These are phyloP conservation scores for Sedum album DNA, from an alignment of 164 flowering plant species.

Conservation along the genomic window DNA sequence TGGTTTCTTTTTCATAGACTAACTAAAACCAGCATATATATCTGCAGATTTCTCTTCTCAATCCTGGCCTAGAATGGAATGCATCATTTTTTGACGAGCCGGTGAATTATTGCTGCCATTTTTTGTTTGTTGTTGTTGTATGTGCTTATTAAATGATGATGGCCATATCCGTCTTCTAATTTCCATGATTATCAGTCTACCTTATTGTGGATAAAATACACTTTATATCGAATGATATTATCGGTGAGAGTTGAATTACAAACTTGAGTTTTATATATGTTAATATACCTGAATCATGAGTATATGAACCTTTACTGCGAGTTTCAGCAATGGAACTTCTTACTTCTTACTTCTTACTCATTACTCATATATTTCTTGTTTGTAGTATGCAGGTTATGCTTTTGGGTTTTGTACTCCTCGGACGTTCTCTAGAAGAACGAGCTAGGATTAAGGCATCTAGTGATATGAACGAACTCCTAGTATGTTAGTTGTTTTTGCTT, in stretches of 20 bases:
- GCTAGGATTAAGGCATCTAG: conserved; percentile 87
- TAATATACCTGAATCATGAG: background rate
- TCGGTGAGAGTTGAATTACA: background rate
- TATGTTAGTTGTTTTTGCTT: conserved; percentile 26
- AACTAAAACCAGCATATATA: conserved; percentile 2
- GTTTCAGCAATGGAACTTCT: background rate
- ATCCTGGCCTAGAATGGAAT: conserved; percentile 85
- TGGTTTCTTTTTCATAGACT: background rate
- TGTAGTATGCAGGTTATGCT: conserved; percentile 98
- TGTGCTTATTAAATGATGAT: background rate
- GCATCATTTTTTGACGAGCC: conserved; percentile 96
- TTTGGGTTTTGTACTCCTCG: conserved; percentile 95
- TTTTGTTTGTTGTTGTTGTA: background rate
- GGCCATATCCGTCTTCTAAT: background rate
- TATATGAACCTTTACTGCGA: background rate
- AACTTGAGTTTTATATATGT: background rate
- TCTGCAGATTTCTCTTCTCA: conserved; percentile 68
- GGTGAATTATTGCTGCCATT: conserved; percentile 44
- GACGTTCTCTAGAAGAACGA: conserved; percentile 89
- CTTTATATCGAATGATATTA: too few relatives aligned
- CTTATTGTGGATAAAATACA: too few relatives aligned
- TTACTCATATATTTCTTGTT: conserved; percentile 20
- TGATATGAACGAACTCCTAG: conserved; percentile 95
- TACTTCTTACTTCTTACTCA: too few relatives aligned
- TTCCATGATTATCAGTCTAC: background rate